Percentiles rank a stretch among this genome's conserved stretches.
These are phyloP conservation scores for Lachancea lanzarotensis DNA, from an alignment of 805 yeast species.

Conservation along the genomic window DNA sequence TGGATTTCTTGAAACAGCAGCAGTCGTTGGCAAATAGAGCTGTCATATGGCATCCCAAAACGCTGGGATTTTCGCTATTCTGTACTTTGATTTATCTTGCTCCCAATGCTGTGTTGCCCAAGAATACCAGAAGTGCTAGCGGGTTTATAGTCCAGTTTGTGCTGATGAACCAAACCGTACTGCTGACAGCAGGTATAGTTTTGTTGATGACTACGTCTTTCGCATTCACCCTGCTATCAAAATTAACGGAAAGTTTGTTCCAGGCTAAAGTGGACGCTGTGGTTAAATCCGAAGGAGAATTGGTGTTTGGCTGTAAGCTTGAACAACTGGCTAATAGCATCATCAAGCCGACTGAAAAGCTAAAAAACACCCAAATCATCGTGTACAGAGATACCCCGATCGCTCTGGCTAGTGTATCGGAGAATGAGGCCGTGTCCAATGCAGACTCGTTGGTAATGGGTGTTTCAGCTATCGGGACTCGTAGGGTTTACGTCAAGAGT, in stretches of 20 bases:
- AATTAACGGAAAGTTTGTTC: slow-evolving; percentile 43
- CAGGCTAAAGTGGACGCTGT: slow-evolving; percentile 34
- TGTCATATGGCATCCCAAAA: slow-evolving; percentile 42
- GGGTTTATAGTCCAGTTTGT: slow-evolving; percentile 21
- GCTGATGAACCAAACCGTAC: slow-evolving; percentile 24
- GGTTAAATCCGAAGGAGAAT: slow-evolving; percentile 33
- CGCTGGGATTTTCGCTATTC: slow-evolving; percentile 26
- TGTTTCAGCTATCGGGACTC: slow-evolving; percentile 54
- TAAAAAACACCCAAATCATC: slow-evolving; percentile 48
- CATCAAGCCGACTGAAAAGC: slow-evolving; percentile 25
- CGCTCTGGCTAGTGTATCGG: slow-evolving; percentile 48
- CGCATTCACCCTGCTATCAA: slow-evolving; percentile 36
- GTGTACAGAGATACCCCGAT: slow-evolving; percentile 67
- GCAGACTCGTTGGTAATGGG: slow-evolving; percentile 42
- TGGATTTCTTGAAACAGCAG: slow-evolving; percentile 47
- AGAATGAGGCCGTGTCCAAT: slow-evolving; percentile 37
- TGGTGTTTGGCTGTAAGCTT: slow-evolving; percentile 48
- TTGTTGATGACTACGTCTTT: slow-evolving; percentile 34
- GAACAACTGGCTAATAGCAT: slow-evolving; percentile 37
- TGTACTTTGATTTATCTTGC: slow-evolving; percentile 18
- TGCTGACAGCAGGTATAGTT: slow-evolving; percentile 35
- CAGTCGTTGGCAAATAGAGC: slow-evolving; percentile 43
- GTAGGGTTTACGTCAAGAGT: slow-evolving; percentile 59
- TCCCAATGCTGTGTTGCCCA: slow-evolving; percentile 19
- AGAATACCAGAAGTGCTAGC: slow-evolving; percentile 14